These are phyloP conservation scores for Rosa multiflora DNA, from an alignment of 306 rosid species.

Conservation along the genomic window DNA sequence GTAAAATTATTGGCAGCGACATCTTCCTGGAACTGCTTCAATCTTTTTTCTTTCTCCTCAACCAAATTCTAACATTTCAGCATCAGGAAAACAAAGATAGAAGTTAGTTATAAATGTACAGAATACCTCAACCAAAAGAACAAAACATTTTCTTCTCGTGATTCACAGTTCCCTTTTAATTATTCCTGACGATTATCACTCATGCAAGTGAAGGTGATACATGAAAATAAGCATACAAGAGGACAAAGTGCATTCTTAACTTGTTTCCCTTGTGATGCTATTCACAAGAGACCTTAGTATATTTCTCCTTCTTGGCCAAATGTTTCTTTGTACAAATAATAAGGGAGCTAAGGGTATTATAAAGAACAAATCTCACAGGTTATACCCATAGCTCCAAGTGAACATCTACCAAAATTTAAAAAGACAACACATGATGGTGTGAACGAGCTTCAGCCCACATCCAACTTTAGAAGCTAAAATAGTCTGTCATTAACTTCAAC, in stretches of 20 bases:
- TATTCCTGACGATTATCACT: neutral
- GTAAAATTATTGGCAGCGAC: constrained; percentile 81
- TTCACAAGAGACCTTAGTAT: neutral
- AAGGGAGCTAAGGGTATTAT: neutral
- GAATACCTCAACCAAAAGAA: neutral
- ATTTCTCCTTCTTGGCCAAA: neutral
- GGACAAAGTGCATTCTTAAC: neutral
- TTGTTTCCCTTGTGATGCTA: neutral
- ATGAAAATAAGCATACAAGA: neutral
- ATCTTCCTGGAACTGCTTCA: constrained; percentile 87
- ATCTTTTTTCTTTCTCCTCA: constrained; percentile 83
- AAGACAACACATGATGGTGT: neutral
- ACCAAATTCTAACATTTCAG: constrained; percentile 62
- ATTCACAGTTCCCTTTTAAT: neutral
- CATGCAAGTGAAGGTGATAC: neutral
- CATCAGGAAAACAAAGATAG: constrained; percentile 1
- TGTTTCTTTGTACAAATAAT: neutral
- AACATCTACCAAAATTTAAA: neutral
- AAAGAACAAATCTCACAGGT: neutral
- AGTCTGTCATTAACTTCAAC: neutral
- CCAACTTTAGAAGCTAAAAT: neutral
- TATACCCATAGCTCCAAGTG: neutral
- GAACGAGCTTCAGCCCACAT: neutral
- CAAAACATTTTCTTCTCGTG: neutral
- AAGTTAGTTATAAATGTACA: neutral